Evolutionary conservation across 2,329 filamentous ascomycete species (phyloP).

Genomic region (Phialemoniopsis sp.): DNA sequence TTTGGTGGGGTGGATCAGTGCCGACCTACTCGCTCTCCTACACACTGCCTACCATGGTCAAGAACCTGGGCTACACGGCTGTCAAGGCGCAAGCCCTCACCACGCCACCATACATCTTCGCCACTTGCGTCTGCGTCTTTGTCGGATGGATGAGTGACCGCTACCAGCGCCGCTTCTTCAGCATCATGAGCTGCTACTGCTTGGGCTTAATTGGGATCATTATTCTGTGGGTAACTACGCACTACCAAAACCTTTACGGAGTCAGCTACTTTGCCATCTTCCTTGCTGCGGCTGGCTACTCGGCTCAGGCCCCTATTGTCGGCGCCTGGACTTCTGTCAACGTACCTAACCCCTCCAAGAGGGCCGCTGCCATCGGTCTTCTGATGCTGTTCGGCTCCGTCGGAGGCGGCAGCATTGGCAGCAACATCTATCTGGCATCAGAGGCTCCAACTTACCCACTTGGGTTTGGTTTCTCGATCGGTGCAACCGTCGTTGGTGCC

Average conservation of each 20-base stretch:
- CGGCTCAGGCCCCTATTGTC: slow-evolving; percentile 4
- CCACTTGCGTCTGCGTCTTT: slow-evolving; percentile 23
- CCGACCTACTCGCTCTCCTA: slow-evolving; percentile 17
- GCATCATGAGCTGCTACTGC: slow-evolving; percentile 12
- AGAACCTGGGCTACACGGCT: slow-evolving; percentile 18
- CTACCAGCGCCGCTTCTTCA: slow-evolving; percentile 19
- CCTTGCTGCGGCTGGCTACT: slow-evolving; percentile 13
- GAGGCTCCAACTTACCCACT: slow-evolving; percentile 13
- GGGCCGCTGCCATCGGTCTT: slow-evolving; percentile 13
- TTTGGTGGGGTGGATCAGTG: slow-evolving; percentile 17
- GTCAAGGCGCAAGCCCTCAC: slow-evolving; percentile 19
- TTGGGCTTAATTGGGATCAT: slow-evolving; percentile 13
- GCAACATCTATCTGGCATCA: slow-evolving; percentile 13
- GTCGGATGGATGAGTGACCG: slow-evolving; percentile 26
- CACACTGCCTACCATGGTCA: slow-evolving; percentile 21
- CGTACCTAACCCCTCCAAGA: slow-evolving; percentile 14
- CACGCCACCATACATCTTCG: slow-evolving; percentile 32
- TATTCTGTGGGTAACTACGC: slow-evolving; percentile 13
- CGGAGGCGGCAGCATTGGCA: slow-evolving; percentile 10
- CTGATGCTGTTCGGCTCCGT: slow-evolving; percentile 11
- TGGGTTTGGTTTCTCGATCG: slow-evolving; percentile 13
- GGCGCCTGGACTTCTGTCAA: slow-evolving; percentile 6
- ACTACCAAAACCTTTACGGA: slow-evolving; percentile 11
- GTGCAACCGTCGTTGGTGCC: slow-evolving; percentile 9
- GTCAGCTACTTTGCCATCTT: slow-evolving; percentile 16